A percentile compares a stretch with the other conserved stretches of the same genome.
phyloP scores from a whole-genome alignment of 441 rosid species.

The Arabidopsis lyrata region DNA sequence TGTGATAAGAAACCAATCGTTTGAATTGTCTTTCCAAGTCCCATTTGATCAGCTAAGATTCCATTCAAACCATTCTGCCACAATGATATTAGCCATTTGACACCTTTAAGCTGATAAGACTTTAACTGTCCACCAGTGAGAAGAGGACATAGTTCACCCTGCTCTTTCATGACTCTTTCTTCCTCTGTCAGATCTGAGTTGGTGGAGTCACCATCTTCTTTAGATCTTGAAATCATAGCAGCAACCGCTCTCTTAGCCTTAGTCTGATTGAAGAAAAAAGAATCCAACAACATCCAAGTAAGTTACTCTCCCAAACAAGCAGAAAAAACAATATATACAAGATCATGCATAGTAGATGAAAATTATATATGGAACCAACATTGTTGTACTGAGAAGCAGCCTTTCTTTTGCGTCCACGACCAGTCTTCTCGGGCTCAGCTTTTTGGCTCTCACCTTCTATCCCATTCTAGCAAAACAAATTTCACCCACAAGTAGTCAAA shows the following conservation, averaged over 20 bases:
- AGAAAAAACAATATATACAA: constrained; percentile 10
- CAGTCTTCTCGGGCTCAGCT: constrained; percentile 53
- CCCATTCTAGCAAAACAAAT: constrained; percentile 58
- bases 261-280: constrained; percentile 48
- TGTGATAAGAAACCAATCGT: constrained; percentile 94
- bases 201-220: constrained; percentile 55
- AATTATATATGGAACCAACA: constrained; percentile 49
- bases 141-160: constrained; percentile 84
- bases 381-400: constrained; percentile 63
- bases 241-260: constrained; percentile 96
- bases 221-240: constrained; percentile 88
- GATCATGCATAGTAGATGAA: constrained; percentile 26
- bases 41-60: constrained; percentile 99
- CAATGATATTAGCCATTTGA: constrained; percentile 93
- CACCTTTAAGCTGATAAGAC: constrained; percentile 92
- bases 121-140: constrained; percentile 92
- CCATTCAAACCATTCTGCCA: constrained; percentile 99
- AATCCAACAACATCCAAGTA: constrained; percentile 4
- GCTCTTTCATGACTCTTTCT: constrained; percentile 80
- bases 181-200: constrained; percentile 73
- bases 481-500: constrained; percentile 25
- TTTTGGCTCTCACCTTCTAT: constrained; percentile 55
- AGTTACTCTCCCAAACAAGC: constrained; percentile 6
- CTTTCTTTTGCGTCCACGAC: constrained; percentile 84
- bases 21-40: constrained; percentile 99